Percentiles rank a stretch among this genome's conserved stretches.
These are phyloP conservation scores for Silene conica DNA, from an alignment of 148 eudicot species.

Conservation along the genomic window DNA sequence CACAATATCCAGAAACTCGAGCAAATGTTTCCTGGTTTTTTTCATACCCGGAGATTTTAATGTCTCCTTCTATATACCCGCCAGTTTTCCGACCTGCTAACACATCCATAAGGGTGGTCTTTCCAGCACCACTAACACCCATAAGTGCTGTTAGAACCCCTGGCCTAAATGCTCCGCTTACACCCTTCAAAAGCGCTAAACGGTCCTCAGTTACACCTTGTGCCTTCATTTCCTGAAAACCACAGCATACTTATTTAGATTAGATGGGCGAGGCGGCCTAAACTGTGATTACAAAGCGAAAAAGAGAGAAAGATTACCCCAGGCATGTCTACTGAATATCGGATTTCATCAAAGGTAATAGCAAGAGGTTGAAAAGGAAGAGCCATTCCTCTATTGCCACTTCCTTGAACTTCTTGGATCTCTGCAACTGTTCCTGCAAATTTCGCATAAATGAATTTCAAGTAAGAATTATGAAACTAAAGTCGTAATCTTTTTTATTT, in stretches of 20 bases:
- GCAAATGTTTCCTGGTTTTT: slow-evolving; percentile 73
- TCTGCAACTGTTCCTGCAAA: slow-evolving; percentile 38
- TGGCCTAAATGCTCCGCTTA: slow-evolving; percentile 64
- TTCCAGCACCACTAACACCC: slow-evolving; percentile 66
- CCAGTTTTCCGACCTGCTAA: slow-evolving; percentile 77
- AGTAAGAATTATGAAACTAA: neutral
- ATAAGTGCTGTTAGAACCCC: slow-evolving; percentile 50
- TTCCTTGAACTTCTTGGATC: slow-evolving; percentile 27
- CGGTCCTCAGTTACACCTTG: slow-evolving; percentile 48
- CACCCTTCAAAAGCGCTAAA: slow-evolving; percentile 52
- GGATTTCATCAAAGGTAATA: slow-evolving; percentile 58
- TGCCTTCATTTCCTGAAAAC: slow-evolving; percentile 48
- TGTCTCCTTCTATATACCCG: slow-evolving; percentile 57
- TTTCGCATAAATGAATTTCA: neutral
- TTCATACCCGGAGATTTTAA: slow-evolving; percentile 58
- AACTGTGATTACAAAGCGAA: too few relatives aligned
- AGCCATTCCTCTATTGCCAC: slow-evolving; percentile 46
- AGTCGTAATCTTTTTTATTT: neutral
- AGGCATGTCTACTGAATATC: slow-evolving; percentile 77
- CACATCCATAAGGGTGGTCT: slow-evolving; percentile 83
- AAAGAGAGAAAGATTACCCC: slow-evolving; percentile 34
- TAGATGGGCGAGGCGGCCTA: too few relatives aligned
- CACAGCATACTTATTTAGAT: neutral
- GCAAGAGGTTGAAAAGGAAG: slow-evolving; percentile 69
- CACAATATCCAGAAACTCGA: slow-evolving; percentile 53